phyloP scores from a whole-genome alignment of 139 green algal genomes.

The Picochlorum sp. region DNA sequence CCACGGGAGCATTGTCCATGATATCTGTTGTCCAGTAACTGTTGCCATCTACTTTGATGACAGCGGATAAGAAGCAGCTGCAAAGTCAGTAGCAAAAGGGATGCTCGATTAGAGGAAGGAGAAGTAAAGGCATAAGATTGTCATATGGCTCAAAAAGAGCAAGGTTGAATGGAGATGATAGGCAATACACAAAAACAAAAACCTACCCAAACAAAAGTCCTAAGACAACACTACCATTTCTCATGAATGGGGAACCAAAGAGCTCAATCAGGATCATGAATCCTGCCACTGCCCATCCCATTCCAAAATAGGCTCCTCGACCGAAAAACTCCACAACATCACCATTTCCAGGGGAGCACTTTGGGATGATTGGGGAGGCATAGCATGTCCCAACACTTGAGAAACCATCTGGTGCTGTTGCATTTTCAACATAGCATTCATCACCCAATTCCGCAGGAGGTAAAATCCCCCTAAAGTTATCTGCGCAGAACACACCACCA shows the following conservation, averaged over 20 bases:
- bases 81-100: neutral
- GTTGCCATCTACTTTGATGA: conserved; percentile 35
- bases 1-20: conserved; percentile 40
- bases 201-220: conserved; percentile 10
- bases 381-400: conserved; percentile 7
- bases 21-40: conserved; percentile 28
- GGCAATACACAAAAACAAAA: neutral
- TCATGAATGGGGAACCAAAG: conserved; percentile 31
- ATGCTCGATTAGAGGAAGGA: neutral
- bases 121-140: neutral
- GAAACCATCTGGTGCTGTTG: conserved; percentile 5
- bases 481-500: conserved; percentile 56
- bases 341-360: conserved; percentile 37
- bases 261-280: conserved; percentile 58
- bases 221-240: conserved; percentile 6
- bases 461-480: conserved; percentile 38
- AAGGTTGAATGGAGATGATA: neutral
- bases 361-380: conserved; percentile 9
- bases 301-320: conserved; percentile 39
- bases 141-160: conserved; percentile 1
- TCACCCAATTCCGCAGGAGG: neutral
- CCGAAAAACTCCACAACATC: conserved; percentile 56
- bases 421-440: conserved; percentile 9
- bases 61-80: conserved; percentile 34
- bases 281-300: conserved; percentile 47